Conservation (phyloP, 176 grass and related monocot species). For the Melocanna baccifera region DNA sequence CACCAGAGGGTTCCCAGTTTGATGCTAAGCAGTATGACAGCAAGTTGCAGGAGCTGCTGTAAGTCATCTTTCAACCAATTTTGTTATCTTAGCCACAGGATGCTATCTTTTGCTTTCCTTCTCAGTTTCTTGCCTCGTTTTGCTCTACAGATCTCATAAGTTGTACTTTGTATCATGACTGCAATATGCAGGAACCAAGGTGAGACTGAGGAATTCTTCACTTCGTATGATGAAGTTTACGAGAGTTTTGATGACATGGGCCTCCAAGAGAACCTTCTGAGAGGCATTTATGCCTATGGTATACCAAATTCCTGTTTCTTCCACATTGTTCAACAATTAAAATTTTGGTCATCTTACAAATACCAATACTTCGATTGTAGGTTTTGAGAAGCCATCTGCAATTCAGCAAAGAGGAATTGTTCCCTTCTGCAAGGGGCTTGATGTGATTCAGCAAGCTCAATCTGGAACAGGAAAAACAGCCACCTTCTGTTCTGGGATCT, state of each 20-base stretch:
- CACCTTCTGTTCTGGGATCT: constrained; percentile 81
- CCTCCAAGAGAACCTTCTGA: constrained; percentile 72
- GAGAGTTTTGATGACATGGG: constrained; percentile 78
- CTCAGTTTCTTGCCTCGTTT: rapidly evolving
- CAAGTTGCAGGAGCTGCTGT: constrained; percentile 52
- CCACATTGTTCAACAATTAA: neutral
- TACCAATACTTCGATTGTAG: constrained; percentile 22
- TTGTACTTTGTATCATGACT: neutral
- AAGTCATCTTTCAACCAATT: constrained; percentile 15
- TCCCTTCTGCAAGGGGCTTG: constrained; percentile 78
- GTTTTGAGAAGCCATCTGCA: constrained; percentile 90
- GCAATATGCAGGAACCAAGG: constrained; percentile 30
- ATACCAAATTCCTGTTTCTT: neutral
- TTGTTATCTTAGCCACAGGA: neutral
- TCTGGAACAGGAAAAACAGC: constrained; percentile 87
- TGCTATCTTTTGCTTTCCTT: neutral
- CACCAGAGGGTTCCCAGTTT: constrained; percentile 53
- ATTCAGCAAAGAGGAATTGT: constrained; percentile 88
- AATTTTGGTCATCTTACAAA: neutral
- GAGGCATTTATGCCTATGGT: constrained; percentile 88
- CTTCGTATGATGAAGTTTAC: constrained; percentile 66
- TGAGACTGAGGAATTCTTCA: constrained; percentile 62
- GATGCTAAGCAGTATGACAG: constrained; percentile 49
- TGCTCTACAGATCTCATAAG: neutral
- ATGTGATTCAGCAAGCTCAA: constrained; percentile 88